Conservation (phyloP, 106 monocot genomes). For the Ottelia alismoides region DNA sequence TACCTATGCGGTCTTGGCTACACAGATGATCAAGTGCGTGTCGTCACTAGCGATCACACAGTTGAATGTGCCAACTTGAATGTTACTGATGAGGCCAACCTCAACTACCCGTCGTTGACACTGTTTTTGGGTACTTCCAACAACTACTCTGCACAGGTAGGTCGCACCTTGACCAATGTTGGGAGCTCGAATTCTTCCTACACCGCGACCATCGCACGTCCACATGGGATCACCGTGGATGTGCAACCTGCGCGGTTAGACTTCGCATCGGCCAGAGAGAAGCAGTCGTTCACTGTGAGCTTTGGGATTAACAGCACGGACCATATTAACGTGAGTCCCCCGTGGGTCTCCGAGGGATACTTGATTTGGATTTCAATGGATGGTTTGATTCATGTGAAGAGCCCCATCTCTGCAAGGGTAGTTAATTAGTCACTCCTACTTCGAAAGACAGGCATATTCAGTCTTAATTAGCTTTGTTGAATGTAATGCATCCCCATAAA, state of each 20-base stretch:
- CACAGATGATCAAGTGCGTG: background rate
- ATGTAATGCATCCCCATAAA: no score
- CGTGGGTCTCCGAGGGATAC: background rate
- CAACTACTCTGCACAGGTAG: conserved; percentile 1
- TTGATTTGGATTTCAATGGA: background rate
- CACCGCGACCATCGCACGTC: background rate
- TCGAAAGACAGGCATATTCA: no score
- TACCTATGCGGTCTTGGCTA: conserved; percentile 35
- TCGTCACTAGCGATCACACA: conserved; percentile 1
- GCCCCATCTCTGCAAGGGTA: background rate
- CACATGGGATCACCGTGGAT: background rate
- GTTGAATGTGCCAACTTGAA: conserved; percentile 5
- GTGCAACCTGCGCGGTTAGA: conserved; percentile 13
- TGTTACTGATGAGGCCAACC: conserved; percentile 7
- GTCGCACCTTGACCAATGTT: conserved; percentile 25
- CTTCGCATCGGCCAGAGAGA: conserved; percentile 9
- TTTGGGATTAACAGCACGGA: background rate
- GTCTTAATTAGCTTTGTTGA: no score
- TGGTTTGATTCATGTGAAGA: background rate
- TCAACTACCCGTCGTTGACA: conserved; percentile 42
- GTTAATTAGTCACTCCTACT: no score
- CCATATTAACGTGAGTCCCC: background rate
- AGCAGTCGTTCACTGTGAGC: conserved; percentile 16
- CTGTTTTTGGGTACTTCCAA: background rate
- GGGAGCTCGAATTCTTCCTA: conserved; percentile 5